Evolutionary conservation across 768 basidiomycete genomes (phyloP).

Genomic region (Suillus sp.): DNA sequence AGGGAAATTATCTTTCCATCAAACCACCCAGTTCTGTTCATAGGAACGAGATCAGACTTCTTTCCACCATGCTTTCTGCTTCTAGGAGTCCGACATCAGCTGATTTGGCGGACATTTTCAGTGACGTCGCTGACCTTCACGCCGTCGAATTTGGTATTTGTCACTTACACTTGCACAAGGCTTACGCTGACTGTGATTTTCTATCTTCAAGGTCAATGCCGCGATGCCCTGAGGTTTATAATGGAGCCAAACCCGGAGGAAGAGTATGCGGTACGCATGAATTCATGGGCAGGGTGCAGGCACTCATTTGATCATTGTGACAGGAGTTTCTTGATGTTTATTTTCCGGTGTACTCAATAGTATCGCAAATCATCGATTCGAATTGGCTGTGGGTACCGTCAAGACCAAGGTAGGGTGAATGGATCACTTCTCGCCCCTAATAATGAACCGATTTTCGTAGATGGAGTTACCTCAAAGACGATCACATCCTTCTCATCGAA

Average conservation of each 20-base stretch:
- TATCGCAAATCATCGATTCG: background rate
- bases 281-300: background rate
- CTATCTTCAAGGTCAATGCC: too few species aligned
- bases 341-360: background rate
- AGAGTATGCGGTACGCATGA: background rate
- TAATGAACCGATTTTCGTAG: background rate
- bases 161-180: too few species aligned
- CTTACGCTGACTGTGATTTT: too few species aligned
- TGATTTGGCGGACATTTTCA: too few species aligned
- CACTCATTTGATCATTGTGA: background rate
- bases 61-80: too few species aligned
- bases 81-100: too few species aligned
- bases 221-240: too few species aligned
- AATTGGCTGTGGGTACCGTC: background rate
- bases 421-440: background rate
- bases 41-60: too few species aligned
- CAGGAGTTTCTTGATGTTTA: background rate
- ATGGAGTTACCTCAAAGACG: background rate
- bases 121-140: too few species aligned
- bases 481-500: background rate
- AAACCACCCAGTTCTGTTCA: too few species aligned
- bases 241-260: background rate
- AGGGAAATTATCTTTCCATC: too few species aligned
- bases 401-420: background rate
- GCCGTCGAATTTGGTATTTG: too few species aligned